Base-by-base conservation (phyloP, 176 grass and related monocot genomes). In the Metroxylon sagu region DNA sequence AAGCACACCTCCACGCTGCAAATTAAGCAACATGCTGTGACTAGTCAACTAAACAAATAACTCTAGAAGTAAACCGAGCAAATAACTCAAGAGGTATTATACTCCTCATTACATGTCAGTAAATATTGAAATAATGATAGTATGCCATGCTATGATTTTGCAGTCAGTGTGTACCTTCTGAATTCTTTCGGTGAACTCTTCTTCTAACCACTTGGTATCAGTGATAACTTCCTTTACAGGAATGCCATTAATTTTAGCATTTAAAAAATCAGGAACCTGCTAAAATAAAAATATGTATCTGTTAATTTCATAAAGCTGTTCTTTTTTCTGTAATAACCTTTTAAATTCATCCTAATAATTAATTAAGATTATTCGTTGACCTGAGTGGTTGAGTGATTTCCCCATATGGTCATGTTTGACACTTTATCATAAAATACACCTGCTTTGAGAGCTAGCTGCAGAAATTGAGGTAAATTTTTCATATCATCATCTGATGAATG, bases 251-350 rank as follows among this genome's bases (percentile, higher is more conserved):
- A 88, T 91, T 88, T 85, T 97, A 48, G 92, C 87, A 76, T 97
- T 97, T 74, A 97, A 67, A 69, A 97, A 97, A 87, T 97, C 92
- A 77, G 92, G 87, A 85, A 97, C 92, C 92, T 91, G 73, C 54
- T 56, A 16, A 54, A 56, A 8, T 54, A 57, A 21, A 75, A 73
- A 79, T 53, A 29, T 69, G 35, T 25, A 57, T 14, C 35, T 72
- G 35, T 43, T 43, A 43, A 43, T 5, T 14, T 43, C 35, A 43
- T 43, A 43, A 43, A 43, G 35, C 35, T 43, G 35, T 43, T 43
- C 35, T 43, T 43, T 43, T 43, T 43, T 43, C 35, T 43, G 3
- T 14, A 43, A 43, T 43, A 43, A 43, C 35, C 35, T 43, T 43
- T 1, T 65, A 70, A 48, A 43, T 12, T 43, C 35, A 43, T 43